These are phyloP conservation scores for Arthroderma sp. DNA, from an alignment of 2,329 filamentous ascomycete genomes.

Conservation along the genomic window DNA sequence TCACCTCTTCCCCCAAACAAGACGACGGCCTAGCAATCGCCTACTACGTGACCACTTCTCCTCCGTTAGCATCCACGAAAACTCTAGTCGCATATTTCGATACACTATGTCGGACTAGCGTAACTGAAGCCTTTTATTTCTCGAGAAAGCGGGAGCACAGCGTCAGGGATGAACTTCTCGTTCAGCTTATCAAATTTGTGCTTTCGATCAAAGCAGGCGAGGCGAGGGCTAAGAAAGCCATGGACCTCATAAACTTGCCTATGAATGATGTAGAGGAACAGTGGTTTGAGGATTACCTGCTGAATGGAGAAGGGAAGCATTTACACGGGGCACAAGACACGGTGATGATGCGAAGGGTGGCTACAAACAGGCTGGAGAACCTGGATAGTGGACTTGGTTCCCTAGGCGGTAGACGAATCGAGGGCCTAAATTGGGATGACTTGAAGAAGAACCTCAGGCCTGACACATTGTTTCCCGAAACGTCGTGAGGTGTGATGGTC, in stretches of 20 bases:
- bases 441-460: slow-evolving; percentile 24
- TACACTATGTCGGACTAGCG: slow-evolving; percentile 52
- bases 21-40: slow-evolving; percentile 57
- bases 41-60: slow-evolving; percentile 65
- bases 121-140: slow-evolving; percentile 63
- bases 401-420: slow-evolving; percentile 33
- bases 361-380: slow-evolving; percentile 42
- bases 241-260: slow-evolving; percentile 60
- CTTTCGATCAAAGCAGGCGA: slow-evolving; percentile 31
- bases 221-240: slow-evolving; percentile 41
- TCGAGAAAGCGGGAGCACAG: slow-evolving; percentile 50
- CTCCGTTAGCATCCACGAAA: slow-evolving; percentile 51
- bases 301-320: slow-evolving; percentile 50
- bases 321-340: slow-evolving; percentile 58
- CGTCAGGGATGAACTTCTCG: slow-evolving; percentile 52
- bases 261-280: slow-evolving; percentile 57
- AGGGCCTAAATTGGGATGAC: slow-evolving; percentile 41
- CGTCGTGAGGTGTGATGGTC: not conserved
- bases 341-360: slow-evolving; percentile 59
- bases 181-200: slow-evolving; percentile 49
- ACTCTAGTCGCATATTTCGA: slow-evolving; percentile 56
- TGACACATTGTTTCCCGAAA: not conserved
- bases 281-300: slow-evolving; percentile 60
- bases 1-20: slow-evolving; percentile 48
- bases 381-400: slow-evolving; percentile 23